Conservation (phyloP, 108 stramenopile genomes). For the Pseudonitzschia pungens region DNA sequence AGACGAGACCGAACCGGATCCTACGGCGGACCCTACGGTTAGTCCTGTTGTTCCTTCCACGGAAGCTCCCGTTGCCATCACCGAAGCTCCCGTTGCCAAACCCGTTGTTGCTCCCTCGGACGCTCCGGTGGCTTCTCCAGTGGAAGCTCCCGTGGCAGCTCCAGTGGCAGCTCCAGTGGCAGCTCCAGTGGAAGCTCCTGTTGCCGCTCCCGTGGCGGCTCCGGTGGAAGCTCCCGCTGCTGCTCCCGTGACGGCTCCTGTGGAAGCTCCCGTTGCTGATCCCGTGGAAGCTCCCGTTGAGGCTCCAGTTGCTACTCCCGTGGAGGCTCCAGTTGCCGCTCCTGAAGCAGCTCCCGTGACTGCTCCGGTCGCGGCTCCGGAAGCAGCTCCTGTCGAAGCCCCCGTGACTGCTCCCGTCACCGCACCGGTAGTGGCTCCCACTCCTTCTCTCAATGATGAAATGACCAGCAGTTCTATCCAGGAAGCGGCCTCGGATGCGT, state of each 20-base stretch:
- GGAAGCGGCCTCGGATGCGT: too few species aligned
- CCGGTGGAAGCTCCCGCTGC: too few species aligned
- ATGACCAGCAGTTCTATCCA: too few species aligned
- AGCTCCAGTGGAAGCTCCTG: too few species aligned
- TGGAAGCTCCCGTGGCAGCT: too few species aligned
- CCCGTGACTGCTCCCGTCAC: background rate
- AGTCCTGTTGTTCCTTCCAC: too few species aligned
- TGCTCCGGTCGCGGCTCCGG: background rate
- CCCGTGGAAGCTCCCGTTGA: background rate
- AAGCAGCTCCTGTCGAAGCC: background rate
- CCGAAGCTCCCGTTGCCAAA: background rate
- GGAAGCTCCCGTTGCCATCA: too few species aligned
- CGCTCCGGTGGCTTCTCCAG: too few species aligned
- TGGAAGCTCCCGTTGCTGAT: background rate
- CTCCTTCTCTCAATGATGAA: too few species aligned
- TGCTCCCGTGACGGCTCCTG: background rate
- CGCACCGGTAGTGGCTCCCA: background rate
- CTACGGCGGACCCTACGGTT: too few species aligned
- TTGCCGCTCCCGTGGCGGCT: too few species aligned
- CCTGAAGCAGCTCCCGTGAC: background rate
- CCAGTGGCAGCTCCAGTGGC: too few species aligned
- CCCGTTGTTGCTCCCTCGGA: background rate
- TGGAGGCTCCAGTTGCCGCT: background rate
- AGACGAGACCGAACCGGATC: background rate
- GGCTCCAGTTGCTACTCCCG: background rate